Conservation (phyloP, 106 monocot genomes). For the Allium fistulosum region DNA sequence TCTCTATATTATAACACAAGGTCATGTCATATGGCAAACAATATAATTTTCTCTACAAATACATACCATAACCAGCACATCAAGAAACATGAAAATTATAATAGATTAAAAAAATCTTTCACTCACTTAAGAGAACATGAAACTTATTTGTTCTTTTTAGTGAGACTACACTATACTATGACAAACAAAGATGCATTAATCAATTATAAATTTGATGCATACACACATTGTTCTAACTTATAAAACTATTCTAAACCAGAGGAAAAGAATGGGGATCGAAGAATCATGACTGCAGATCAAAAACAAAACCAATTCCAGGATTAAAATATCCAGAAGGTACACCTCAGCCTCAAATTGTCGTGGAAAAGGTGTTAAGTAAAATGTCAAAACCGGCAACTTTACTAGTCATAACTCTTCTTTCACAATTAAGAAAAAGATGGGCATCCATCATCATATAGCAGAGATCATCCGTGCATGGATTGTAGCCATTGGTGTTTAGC, state of each 20-base stretch:
- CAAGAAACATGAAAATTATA: too few species aligned
- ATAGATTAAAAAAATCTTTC: too few species aligned
- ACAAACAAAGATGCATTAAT: too few species aligned
- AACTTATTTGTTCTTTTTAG: too few species aligned
- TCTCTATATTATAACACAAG: too few species aligned
- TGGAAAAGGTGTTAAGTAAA: conserved; percentile 37
- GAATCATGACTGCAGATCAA: conserved; percentile 37
- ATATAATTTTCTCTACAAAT: too few species aligned
- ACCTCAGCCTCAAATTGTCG: conserved; percentile 41
- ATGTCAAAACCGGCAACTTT: conserved; percentile 62
- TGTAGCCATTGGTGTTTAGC: conserved; percentile 98
- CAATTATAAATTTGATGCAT: too few species aligned
- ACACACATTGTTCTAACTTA: not conserved
- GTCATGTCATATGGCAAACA: too few species aligned
- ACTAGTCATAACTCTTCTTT: conserved; percentile 78
- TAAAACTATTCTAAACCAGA: conserved; percentile 13
- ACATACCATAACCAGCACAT: too few species aligned
- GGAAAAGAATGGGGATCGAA: conserved; percentile 66
- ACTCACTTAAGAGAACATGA: too few species aligned
- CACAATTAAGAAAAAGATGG: conserved; percentile 88
- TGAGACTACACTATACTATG: too few species aligned
- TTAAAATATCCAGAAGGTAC: conserved; percentile 56
- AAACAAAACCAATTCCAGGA: conserved; percentile 53
- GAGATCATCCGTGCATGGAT: conserved; percentile 58
- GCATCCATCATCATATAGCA: conserved; percentile 76